Evolutionary conservation across 208 protist genomes (phyloP).

Genomic region (Tetramitus jugosus): DNA sequence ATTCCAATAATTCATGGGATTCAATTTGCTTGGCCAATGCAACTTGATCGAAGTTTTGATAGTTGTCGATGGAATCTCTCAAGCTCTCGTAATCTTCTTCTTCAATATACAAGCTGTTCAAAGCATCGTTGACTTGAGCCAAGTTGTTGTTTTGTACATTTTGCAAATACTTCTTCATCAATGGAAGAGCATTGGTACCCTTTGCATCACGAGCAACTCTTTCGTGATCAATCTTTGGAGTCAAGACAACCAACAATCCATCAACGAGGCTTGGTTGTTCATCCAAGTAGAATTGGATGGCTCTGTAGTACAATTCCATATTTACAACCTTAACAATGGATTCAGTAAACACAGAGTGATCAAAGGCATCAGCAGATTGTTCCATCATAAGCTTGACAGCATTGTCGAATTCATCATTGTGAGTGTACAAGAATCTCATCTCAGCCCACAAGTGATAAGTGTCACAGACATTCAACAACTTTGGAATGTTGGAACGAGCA

Average conservation of each 20-base stretch:
- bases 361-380: conserved; percentile 90
- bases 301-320: conserved; percentile 91
- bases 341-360: conserved; percentile 96
- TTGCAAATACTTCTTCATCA: conserved; percentile 94
- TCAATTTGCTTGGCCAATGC: conserved; percentile 88
- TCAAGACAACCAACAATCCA: conserved; percentile 88
- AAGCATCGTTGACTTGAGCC: conserved; percentile 91
- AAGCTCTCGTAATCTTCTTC: conserved; percentile 96
- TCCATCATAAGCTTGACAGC: conserved; percentile 93
- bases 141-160: conserved; percentile 78
- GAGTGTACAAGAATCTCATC: conserved; percentile 87
- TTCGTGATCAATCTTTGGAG: conserved; percentile 87
- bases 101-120: conserved; percentile 96
- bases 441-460: conserved; percentile 88
- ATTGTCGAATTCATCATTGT: conserved; percentile 97
- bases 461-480: conserved; percentile 85
- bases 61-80: conserved; percentile 81
- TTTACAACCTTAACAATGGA: conserved; percentile 85
- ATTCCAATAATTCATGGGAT: conserved; percentile 96
- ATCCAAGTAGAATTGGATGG: conserved; percentile 93
- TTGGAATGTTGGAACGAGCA: conserved; percentile 91
- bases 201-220: conserved; percentile 84
- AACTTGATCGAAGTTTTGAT: conserved; percentile 93
- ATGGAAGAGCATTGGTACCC: conserved; percentile 51
- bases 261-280: conserved; percentile 77